Percentiles rank a stretch among this genome's conserved stretches.
Evolutionary conservation across 179 eudicot species (phyloP).

Genomic region (Silene noctiflora): DNA sequence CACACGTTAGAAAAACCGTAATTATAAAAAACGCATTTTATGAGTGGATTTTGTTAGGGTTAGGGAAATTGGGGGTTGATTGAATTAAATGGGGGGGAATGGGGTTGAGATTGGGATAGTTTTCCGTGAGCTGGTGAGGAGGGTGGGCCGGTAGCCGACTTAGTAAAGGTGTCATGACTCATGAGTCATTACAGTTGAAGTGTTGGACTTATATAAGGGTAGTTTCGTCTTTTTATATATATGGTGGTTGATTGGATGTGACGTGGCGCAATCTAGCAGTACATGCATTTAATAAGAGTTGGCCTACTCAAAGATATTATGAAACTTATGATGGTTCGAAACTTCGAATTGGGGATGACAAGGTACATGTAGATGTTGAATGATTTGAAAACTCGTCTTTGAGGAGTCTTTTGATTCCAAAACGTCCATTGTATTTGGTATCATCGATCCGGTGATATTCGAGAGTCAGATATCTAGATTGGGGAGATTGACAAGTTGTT

Average conservation of each 20-base stretch:
- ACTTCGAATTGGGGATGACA: no score
- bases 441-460: no score
- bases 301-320: no score
- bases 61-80: background rate
- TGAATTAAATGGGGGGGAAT: background rate
- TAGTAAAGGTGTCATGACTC: constrained; percentile 3
- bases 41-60: background rate
- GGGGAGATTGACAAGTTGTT: no score
- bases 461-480: no score
- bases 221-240: background rate
- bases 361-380: no score
- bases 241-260: background rate
- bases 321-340: no score
- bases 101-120: background rate
- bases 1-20: background rate
- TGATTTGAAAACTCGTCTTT: no score
- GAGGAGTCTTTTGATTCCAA: no score
- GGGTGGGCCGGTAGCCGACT: constrained; percentile 15
- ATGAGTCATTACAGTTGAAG: background rate
- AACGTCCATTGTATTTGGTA: no score
- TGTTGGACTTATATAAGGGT: background rate
- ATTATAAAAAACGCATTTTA: no score
- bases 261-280: background rate
- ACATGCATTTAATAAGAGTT: no score
- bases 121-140: constrained; percentile 12